These are phyloP conservation scores for Asterophora lycoperdoides DNA, from an alignment of 768 basidiomycete species.

Conservation along the genomic window DNA sequence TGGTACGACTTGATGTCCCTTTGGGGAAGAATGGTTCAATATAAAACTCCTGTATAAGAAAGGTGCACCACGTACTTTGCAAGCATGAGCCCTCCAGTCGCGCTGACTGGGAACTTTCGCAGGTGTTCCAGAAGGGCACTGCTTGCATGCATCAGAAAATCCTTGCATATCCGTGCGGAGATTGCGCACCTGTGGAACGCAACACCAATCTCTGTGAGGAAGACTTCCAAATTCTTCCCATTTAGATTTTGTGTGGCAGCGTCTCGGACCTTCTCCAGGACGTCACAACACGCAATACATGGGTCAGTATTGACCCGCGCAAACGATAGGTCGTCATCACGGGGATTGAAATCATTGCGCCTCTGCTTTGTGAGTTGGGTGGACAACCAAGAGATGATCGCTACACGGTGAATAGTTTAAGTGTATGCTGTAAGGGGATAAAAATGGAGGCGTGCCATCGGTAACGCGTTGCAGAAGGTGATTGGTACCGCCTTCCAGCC, in stretches of 20 bases:
- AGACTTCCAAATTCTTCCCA: conserved; percentile 90
- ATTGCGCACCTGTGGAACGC: conserved; percentile 78
- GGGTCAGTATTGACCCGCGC: conserved; percentile 94
- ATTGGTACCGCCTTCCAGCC: conserved; percentile 83
- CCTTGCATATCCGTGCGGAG: neutral
- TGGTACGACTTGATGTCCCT: conserved; percentile 98
- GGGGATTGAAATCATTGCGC: conserved; percentile 93
- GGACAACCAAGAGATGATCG: conserved; percentile 69
- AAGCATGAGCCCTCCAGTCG: conserved; percentile 95
- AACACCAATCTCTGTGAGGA: conserved; percentile 90
- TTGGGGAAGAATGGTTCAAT: conserved; percentile 2
- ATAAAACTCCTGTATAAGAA: neutral
- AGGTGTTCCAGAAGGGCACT: conserved; percentile 92
- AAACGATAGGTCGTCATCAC: conserved; percentile 93
- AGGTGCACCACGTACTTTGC: conserved; percentile 67
- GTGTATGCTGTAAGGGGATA: conserved; percentile 1
- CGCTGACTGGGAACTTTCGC: conserved; percentile 94
- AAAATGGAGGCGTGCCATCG: conserved; percentile 54
- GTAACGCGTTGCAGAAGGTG: conserved; percentile 72
- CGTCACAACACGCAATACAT: conserved; percentile 80
- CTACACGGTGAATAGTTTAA: conserved; percentile 31
- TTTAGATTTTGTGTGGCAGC: conserved; percentile 71
- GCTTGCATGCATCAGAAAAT: conserved; percentile 2
- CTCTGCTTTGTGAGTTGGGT: conserved; percentile 86
- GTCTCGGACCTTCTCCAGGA: conserved; percentile 76